A percentile compares a stretch with the other conserved stretches of the same genome.
These are phyloP conservation scores for Arabidopsis arenosa DNA, from an alignment of 345 rosid species.

Conservation along the genomic window DNA sequence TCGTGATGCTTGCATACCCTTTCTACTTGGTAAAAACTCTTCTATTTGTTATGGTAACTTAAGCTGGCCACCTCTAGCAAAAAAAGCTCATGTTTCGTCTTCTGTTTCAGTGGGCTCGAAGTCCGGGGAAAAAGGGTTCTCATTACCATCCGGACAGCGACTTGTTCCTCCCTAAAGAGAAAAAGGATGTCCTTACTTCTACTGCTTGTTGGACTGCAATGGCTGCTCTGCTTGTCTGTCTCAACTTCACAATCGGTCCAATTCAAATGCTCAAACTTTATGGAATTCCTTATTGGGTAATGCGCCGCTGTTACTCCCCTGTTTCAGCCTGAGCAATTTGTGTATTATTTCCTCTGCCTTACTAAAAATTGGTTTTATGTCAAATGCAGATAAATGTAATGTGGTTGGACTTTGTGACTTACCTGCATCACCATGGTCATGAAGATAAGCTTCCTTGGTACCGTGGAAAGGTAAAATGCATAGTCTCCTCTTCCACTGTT, in stretches of 20 bases:
- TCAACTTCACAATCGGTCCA: slow-evolving; percentile 64
- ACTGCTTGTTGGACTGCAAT: slow-evolving; percentile 78
- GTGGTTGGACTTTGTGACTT: slow-evolving; percentile 92
- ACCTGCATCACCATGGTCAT: slow-evolving; percentile 91
- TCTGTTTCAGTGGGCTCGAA: slow-evolving; percentile 69
- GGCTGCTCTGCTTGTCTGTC: slow-evolving; percentile 60
- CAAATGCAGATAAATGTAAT: slow-evolving; percentile 63
- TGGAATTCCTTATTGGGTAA: slow-evolving; percentile 73
- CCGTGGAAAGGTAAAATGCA: slow-evolving; percentile 70
- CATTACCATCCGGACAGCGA: slow-evolving; percentile 83
- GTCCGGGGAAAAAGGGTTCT: slow-evolving; percentile 92
- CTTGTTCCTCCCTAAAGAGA: slow-evolving; percentile 74
- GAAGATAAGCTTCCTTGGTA: slow-evolving; percentile 92
- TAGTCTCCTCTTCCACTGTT: slow-evolving; percentile 16
- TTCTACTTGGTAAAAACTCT: slow-evolving; percentile 70
- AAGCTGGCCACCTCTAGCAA: slow-evolving; percentile 1
- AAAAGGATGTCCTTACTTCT: slow-evolving; percentile 69
- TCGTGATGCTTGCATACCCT: slow-evolving; percentile 93
- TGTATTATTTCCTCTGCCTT: slow-evolving; percentile 1
- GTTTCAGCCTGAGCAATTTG: slow-evolving; percentile 8
- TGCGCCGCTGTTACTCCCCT: not conserved
- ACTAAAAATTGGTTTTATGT: not conserved
- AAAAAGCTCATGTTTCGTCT: slow-evolving; percentile 16
- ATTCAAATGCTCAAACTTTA: slow-evolving; percentile 73
- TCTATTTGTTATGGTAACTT: slow-evolving; percentile 23